Percentiles rank a stretch among this genome's conserved stretches.
Conservation (phyloP, 441 rosid genomes). For the Adansonia rubrostipa region DNA sequence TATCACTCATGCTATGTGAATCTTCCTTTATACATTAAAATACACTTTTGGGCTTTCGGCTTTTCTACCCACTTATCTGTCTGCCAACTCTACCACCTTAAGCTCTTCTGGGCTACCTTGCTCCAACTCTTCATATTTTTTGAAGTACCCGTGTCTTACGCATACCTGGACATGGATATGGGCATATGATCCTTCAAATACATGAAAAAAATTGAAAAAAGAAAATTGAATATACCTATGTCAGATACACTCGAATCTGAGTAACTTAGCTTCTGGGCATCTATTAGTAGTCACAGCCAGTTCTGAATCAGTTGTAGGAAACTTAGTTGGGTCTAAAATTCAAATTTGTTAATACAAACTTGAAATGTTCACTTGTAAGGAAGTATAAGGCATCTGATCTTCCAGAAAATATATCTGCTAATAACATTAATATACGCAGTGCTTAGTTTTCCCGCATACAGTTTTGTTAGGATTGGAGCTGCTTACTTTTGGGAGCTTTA, state of each 20-base stretch:
- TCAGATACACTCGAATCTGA: no score
- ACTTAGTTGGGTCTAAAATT: background rate
- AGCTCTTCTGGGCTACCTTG: background rate
- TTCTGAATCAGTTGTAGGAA: background rate
- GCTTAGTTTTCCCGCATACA: background rate
- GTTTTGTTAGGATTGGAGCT: background rate
- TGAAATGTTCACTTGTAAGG: background rate
- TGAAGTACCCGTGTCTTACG: no score
- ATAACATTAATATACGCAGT: background rate
- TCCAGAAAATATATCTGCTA: background rate
- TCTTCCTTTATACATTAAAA: background rate
- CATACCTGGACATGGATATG: no score
- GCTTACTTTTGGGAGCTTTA: background rate
- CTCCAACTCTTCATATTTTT: no score
- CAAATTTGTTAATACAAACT: slow-evolving; percentile 2
- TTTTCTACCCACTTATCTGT: slow-evolving; percentile 12
- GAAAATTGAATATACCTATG: no score
- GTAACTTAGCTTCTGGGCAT: no score
- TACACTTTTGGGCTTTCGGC: background rate
- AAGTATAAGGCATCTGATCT: background rate
- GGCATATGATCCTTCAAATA: no score
- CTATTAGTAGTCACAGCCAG: background rate
- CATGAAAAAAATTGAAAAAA: no score
- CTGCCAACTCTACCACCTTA: background rate
- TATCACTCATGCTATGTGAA: background rate